phyloP scores from a whole-genome alignment of 345 rosid species.

The Excoecaria cochinchinensis region DNA sequence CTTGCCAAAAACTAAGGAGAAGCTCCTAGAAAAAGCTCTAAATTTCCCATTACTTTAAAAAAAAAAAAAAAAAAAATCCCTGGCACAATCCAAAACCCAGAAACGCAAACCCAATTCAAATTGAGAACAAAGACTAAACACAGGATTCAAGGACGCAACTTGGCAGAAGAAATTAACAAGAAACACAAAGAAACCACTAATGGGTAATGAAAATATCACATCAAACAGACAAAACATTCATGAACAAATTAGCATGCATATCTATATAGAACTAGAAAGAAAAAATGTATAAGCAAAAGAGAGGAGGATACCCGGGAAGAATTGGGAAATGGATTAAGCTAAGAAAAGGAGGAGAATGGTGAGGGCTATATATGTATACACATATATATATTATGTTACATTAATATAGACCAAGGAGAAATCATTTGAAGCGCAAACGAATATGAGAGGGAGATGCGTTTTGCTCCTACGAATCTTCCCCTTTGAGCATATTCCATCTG shows the following conservation, averaged over 20 bases:
- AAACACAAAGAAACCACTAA: not conserved
- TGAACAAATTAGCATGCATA: not conserved
- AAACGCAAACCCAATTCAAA: not conserved
- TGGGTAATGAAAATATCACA: not conserved
- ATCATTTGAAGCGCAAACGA: not conserved
- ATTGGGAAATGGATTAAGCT: not conserved
- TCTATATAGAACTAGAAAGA: not conserved
- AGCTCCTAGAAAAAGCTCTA: not conserved
- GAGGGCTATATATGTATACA: no score
- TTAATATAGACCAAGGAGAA: not conserved
- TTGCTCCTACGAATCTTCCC: constrained; percentile 20
- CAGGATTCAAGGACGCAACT: not conserved
- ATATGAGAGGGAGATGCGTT: constrained; percentile 19
- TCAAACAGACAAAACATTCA: not conserved
- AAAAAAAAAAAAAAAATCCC: not conserved
- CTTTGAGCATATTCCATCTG: constrained; percentile 16
- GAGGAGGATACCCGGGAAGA: not conserved
- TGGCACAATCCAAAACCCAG: not conserved
- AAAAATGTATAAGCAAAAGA: not conserved
- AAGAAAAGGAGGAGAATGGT: not conserved
- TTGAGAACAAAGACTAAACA: not conserved
- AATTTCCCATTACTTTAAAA: not conserved
- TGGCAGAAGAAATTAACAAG: not conserved
- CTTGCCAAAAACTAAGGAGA: not conserved
- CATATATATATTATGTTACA: no score